These are phyloP conservation scores for Aspergillus indologenus DNA, from an alignment of 495 filamentous ascomycete species.

Conservation along the genomic window DNA sequence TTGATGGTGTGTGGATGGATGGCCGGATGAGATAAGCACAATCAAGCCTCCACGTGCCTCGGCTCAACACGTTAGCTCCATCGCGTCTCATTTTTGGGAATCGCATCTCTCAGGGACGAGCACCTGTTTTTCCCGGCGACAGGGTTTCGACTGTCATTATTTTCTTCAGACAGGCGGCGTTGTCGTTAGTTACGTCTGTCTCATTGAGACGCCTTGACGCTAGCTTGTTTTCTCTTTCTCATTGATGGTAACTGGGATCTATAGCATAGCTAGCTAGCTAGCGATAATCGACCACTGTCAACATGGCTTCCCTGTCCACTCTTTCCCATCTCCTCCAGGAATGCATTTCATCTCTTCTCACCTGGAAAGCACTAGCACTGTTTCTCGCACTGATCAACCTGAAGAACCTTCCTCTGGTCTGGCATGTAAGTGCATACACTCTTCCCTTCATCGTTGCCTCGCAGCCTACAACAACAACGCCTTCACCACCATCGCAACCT, in stretches of 20 bases:
- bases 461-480: slow-evolving; percentile 16
- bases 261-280: background rate
- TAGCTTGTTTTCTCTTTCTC: background rate
- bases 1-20: background rate
- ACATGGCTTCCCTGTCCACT: background rate
- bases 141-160: background rate
- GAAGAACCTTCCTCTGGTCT: slow-evolving; percentile 59
- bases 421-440: slow-evolving; percentile 55
- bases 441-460: background rate
- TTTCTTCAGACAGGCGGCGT: background rate
- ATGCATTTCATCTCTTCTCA: slow-evolving; percentile 26
- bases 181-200: background rate
- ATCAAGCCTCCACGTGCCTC: background rate
- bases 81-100: background rate
- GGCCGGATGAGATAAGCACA: background rate
- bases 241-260: background rate
- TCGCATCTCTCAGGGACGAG: background rate
- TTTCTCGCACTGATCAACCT: slow-evolving; percentile 56
- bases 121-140: too few relatives aligned
- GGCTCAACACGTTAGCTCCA: background rate
- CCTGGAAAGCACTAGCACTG: slow-evolving; percentile 54
- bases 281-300: background rate
- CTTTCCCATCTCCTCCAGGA: slow-evolving; percentile 22
- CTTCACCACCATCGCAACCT: background rate
- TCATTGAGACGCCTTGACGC: background rate